Base-by-base conservation (phyloP, 1,284 basidiomycete species). In the Phlebopus sp. region DNA sequence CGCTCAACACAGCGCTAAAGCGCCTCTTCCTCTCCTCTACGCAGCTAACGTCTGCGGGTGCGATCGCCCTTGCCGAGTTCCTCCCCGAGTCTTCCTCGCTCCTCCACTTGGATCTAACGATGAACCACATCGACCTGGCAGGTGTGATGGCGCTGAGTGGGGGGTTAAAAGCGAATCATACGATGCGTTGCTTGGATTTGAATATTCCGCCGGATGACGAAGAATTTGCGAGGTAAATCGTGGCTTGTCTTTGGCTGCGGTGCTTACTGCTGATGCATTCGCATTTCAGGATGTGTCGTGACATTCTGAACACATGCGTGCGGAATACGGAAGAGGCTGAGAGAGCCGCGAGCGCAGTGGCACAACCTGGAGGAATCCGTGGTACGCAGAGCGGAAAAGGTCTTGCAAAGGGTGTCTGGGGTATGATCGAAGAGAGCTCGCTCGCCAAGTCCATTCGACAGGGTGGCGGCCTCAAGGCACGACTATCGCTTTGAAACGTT, bases 21-120 rank as follows among this genome's bases (percentile, higher is more conserved):
- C 84, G 95, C 1, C 74, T 99, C 30, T 98, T 97, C 74, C 78
- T 99, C 21, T 85, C 90, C 13, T 84, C 86, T 4, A 97, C 95
- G 0, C 76, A 78, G 5, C 77, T 99, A 58, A 82, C 81, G 0
- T 90, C 92, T 0, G 76, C 88, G 2, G 94, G 92, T 3, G 95
- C 96, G 0, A 97, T 99, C 50, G 90, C 92, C 0, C 79, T 99
- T 1, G 96, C 96, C 3, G 95, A 98, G 69, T 98, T 97, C 72
- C 77, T 98, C 3, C 94, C 94, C 0, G 94, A 98, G 64, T 88
- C 91, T 0, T 79, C 78, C 21, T 88, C 86, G 0, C 75, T 98
- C 4, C 75, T 98, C 0, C 94, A 98, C 66, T 81, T 98, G 40
- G 91, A 94, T 65, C 72, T 95, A 23, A 94, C 91, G 0, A 70